Evolutionary conservation across 345 rosid species (phyloP), one percentile per base, ranked within the genome.

Genomic region (Arabis alpina): DNA sequence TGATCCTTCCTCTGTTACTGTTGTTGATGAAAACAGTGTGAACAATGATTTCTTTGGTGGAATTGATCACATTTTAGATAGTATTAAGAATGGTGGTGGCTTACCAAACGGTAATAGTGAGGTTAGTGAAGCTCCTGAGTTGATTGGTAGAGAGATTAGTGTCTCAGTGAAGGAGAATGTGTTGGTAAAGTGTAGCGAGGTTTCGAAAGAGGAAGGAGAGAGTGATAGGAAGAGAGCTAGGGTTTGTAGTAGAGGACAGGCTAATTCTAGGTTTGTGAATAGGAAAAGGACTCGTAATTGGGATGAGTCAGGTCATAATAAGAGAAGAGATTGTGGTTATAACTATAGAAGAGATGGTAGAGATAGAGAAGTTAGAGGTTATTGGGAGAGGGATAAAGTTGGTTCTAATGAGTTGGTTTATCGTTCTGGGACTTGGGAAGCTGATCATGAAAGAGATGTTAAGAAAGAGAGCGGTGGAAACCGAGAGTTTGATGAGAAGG

Each of bases 361-460:
- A 73, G 88, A 82, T 54, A 84, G 85, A 61, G 96, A 91, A 64
- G 64, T 68, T 2, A 88, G 82, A 60, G 97, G 99, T 66, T 94
- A 91, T 52, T 94, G 97, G 99, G 99, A 89, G 86, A 91, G 96
- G 85, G 99, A 89, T 58, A 83, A 83, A 27, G 70, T 66, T 1
- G 94, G 91, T 45, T 82, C 90, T 47, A 80, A 80, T 79, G 96
- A 83, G 50, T 78, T 94, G 80, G 82, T 94, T 80, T 94, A 79
- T 54, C 84, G 95, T 27, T 8, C 63, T 27, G 99, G 99, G 40
- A 53, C 83, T 63, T 94, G 99, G 99, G 96, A 94, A 76, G 85
- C 82, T 70, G 92, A 85, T 49, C 87, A 74, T 4, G 66, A 57
- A 37, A 81, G 76, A 54, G 90, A 83, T 66, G 86, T 72, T 41